Conservation (phyloP, 345 rosid species). For the Aquilaria yunnanensis region DNA sequence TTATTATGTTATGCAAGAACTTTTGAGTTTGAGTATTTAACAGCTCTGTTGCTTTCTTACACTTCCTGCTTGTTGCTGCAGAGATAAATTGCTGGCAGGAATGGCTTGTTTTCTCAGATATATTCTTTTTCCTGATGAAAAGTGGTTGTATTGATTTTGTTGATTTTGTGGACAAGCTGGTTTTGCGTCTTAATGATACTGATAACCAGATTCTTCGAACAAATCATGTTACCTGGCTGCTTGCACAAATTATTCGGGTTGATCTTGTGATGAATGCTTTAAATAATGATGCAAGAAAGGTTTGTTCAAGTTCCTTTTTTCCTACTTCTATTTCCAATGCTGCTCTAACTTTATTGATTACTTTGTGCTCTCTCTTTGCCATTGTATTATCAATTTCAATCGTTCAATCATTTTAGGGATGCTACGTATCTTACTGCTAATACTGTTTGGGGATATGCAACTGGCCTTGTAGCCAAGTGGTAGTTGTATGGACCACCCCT, state of each 20-base stretch:
- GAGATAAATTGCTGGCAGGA: constrained; percentile 98
- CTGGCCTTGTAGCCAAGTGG: no score
- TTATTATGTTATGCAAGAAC: no score
- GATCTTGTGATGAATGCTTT: constrained; percentile 81
- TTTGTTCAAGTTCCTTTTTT: constrained; percentile 15
- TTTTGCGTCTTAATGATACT: constrained; percentile 54
- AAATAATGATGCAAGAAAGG: constrained; percentile 83
- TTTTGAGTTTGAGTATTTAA: no score
- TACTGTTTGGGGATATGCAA: no score
- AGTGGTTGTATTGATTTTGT: constrained; percentile 95
- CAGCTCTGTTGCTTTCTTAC: background rate
- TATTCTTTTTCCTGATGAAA: constrained; percentile 78
- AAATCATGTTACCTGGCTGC: constrained; percentile 97
- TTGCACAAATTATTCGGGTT: constrained; percentile 79
- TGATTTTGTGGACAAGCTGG: constrained; percentile 95
- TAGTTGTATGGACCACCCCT: no score
- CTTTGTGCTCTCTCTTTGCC: background rate
- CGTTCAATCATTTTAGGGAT: no score
- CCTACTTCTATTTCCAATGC: constrained; percentile 1
- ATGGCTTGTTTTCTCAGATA: constrained; percentile 97
- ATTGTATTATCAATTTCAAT: no score
- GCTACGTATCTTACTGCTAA: constrained; percentile 1
- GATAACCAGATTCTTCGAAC: constrained; percentile 83
- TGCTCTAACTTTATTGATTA: background rate
- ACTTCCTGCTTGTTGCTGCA: constrained; percentile 27